Evolutionary conservation across 805 yeast genomes (phyloP).

Genomic region (Wickerhamiella lipophila): DNA sequence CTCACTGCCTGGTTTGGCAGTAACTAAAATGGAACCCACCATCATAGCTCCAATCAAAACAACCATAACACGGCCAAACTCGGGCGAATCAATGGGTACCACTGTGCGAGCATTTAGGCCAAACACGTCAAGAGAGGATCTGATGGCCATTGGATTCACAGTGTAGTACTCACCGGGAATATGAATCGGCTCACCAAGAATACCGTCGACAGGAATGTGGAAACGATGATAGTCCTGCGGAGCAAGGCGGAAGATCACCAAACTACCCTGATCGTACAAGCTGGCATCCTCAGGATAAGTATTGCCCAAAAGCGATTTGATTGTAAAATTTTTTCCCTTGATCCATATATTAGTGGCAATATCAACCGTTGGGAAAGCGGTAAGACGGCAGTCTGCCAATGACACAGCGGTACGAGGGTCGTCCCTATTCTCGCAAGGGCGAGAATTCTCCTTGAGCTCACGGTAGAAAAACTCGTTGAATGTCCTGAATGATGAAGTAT

Average conservation of each 20-base stretch:
- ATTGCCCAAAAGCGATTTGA: slow-evolving; percentile 44
- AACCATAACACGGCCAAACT: slow-evolving; percentile 68
- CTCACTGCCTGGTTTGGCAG: slow-evolving; percentile 46
- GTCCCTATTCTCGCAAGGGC: slow-evolving; percentile 51
- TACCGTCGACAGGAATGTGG: slow-evolving; percentile 76
- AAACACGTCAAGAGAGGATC: slow-evolving; percentile 78
- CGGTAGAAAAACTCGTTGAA: slow-evolving; percentile 89
- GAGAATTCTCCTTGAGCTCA: slow-evolving; percentile 52
- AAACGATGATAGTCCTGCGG: slow-evolving; percentile 96
- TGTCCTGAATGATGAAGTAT: slow-evolving; percentile 42
- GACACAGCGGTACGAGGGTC: slow-evolving; percentile 45
- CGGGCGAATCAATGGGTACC: slow-evolving; percentile 58
- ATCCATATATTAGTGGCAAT: slow-evolving; percentile 74
- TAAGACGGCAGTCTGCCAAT: slow-evolving; percentile 81
- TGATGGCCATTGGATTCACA: slow-evolving; percentile 93
- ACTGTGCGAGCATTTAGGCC: slow-evolving; percentile 80
- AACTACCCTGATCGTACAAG: slow-evolving; percentile 38
- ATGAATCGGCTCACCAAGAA: slow-evolving; percentile 47
- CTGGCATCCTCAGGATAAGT: slow-evolving; percentile 30
- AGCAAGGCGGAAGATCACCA: slow-evolving; percentile 77
- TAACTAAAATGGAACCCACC: slow-evolving; percentile 83
- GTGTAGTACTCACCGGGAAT: slow-evolving; percentile 90
- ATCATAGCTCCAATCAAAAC: slow-evolving; percentile 95
- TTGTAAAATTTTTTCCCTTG: slow-evolving; percentile 65
- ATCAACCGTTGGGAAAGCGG: slow-evolving; percentile 47